These are phyloP conservation scores for Penicillium soppii DNA, from an alignment of 495 filamentous ascomycete species.

Conservation along the genomic window DNA sequence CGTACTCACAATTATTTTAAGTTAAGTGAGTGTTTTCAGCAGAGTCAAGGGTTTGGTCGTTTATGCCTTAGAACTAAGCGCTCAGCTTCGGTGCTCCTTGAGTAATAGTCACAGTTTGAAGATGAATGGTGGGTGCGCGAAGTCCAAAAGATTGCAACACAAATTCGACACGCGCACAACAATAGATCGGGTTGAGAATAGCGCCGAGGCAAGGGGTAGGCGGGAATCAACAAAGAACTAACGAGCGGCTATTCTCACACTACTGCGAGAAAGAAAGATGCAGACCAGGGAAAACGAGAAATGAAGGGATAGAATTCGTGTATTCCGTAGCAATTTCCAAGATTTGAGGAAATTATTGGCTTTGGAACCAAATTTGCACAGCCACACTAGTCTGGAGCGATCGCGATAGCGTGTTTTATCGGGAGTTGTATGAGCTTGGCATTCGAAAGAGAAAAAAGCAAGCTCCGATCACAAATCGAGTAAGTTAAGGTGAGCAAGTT, in stretches of 20 bases:
- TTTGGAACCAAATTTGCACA: conserved; percentile 3
- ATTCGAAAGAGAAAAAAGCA: not conserved
- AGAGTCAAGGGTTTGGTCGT: not conserved
- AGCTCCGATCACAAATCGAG: not conserved
- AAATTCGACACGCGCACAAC: not conserved
- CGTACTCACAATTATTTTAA: not conserved
- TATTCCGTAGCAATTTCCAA: conserved; percentile 1
- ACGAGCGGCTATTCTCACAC: conserved; percentile 1
- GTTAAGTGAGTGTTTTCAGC: not conserved
- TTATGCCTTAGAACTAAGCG: not conserved
- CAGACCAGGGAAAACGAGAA: not conserved
- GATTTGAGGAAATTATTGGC: not conserved
- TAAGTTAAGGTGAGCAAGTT: not conserved
- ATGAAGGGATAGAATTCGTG: conserved; percentile 3
- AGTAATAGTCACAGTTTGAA: conserved; percentile 1
- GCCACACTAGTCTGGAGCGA: conserved; percentile 4
- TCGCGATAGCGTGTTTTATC: conserved; percentile 1
- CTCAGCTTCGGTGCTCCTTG: not conserved
- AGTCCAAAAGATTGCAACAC: not conserved
- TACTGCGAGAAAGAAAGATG: not conserved
- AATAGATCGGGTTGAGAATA: not conserved
- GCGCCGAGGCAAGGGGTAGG: conserved; percentile 4
- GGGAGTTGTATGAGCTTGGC: conserved; percentile 2
- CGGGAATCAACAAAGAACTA: conserved; percentile 1
- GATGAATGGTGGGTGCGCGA: not conserved